A percentile compares a stretch with the other conserved stretches of the same genome.
These are phyloP conservation scores for Papiliotrema flavescens DNA, from an alignment of 1,284 basidiomycete genomes.

Conservation along the genomic window DNA sequence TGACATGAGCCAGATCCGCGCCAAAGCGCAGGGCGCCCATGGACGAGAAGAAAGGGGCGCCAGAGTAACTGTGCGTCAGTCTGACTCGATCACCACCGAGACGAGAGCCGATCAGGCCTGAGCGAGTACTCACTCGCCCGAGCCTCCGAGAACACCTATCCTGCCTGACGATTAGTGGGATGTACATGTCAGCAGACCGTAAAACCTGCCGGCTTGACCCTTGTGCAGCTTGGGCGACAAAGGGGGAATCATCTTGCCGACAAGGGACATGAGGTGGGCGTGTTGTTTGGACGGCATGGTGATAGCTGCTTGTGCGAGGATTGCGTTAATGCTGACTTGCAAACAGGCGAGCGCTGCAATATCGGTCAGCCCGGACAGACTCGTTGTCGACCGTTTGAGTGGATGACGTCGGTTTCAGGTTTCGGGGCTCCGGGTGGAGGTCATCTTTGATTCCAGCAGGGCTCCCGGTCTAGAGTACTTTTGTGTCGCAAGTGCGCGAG, in stretches of 20 bases:
- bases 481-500: no score
- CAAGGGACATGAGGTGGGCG: slow-evolving; percentile 39
- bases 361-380: no score
- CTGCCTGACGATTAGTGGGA: slow-evolving; percentile 55
- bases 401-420: not conserved
- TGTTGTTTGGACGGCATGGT: slow-evolving; percentile 32
- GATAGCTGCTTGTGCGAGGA: not conserved
- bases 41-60: slow-evolving; percentile 90
- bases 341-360: no score
- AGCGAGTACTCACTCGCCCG: slow-evolving; percentile 73
- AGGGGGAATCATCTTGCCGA: slow-evolving; percentile 46
- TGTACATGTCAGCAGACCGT: not conserved
- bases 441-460: no score
- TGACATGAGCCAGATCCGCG: slow-evolving; percentile 91
- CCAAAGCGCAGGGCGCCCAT: slow-evolving; percentile 84
- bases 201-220: slow-evolving; percentile 77
- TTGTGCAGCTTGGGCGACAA: slow-evolving; percentile 69
- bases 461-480: no score
- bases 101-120: no score
- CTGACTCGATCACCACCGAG: no score
- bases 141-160: slow-evolving; percentile 89
- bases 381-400: no score
- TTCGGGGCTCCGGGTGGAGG: not conserved
- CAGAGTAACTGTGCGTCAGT: slow-evolving; percentile 63
- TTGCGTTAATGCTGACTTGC: no score